A percentile compares a stretch with the other conserved stretches of the same genome.
These are phyloP conservation scores for Vanderwaltozyma verrucispora DNA, from an alignment of 805 yeast species.

Conservation along the genomic window DNA sequence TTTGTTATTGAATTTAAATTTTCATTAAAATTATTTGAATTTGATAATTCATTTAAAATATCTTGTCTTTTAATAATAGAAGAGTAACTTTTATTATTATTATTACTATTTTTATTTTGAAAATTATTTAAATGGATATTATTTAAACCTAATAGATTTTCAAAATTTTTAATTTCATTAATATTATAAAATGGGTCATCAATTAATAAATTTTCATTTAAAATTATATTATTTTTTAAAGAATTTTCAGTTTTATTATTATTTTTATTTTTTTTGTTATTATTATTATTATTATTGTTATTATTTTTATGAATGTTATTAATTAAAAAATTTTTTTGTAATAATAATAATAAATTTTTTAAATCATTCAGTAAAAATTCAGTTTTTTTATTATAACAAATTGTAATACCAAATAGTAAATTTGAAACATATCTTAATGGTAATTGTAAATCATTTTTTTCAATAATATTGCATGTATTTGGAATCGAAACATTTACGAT, in stretches of 20 bases:
- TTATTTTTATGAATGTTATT: slow-evolving; percentile 2
- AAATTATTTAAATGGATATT: too few relatives aligned
- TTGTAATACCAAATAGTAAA: slow-evolving; percentile 24
- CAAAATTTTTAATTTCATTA: slow-evolving; percentile 10
- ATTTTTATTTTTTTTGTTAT: slow-evolving; percentile 1
- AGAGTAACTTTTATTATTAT: not conserved
- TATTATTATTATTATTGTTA: slow-evolving; percentile 1
- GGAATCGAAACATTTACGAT: slow-evolving; percentile 26
- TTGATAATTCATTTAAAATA: slow-evolving; percentile 16
- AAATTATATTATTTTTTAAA: not conserved
- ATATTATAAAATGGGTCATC: slow-evolving; percentile 25
- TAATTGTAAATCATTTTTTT: slow-evolving; percentile 10
- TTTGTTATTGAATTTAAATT: too few relatives aligned
- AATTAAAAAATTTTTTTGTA: slow-evolving; percentile 8
- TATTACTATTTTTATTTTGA: not conserved
- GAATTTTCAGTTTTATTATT: slow-evolving; percentile 1
- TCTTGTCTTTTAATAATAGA: slow-evolving; percentile 15
- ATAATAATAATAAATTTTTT: slow-evolving; percentile 12
- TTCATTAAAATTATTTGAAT: slow-evolving; percentile 12
- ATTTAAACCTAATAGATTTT: slow-evolving; percentile 1
- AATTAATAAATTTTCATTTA: slow-evolving; percentile 5
- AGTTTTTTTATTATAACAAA: slow-evolving; percentile 25
- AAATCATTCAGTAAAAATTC: slow-evolving; percentile 25
- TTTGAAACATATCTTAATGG: slow-evolving; percentile 23
- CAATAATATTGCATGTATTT: slow-evolving; percentile 20